Conservation (phyloP, 176 grass and related monocot genomes). For the Poa annua region DNA sequence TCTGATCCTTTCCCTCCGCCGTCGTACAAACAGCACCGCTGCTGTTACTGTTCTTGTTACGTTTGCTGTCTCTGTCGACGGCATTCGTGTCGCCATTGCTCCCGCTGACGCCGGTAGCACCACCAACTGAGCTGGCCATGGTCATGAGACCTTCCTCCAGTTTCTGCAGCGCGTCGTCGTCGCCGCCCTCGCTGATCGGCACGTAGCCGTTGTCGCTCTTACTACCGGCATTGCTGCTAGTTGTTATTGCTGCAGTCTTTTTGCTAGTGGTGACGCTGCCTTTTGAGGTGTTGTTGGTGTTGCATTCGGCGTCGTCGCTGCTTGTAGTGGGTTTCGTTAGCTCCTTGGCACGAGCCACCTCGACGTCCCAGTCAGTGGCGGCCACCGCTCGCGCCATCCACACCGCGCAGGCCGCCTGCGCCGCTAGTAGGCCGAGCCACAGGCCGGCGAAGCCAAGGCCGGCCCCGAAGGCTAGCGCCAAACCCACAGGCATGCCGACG, state of each 20-base stretch:
- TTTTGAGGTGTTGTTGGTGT: background rate
- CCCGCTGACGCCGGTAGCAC: background rate
- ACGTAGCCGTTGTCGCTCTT: conserved; percentile 41
- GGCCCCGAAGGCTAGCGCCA: conserved; percentile 63
- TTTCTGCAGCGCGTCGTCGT: conserved; percentile 43
- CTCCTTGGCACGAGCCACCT: conserved; percentile 74
- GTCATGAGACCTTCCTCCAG: conserved; percentile 55
- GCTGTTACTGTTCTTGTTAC: background rate
- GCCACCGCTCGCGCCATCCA: conserved; percentile 72
- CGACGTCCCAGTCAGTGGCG: conserved; percentile 72
- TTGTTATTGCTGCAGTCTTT: conserved; percentile 4
- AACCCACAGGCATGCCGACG: conserved; percentile 91
- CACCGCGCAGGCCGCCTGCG: conserved; percentile 77
- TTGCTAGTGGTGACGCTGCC: conserved; percentile 19
- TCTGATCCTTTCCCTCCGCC: conserved; percentile 45
- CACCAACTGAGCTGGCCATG: background rate
- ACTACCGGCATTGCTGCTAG: conserved; percentile 21
- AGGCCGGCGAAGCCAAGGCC: conserved; percentile 82
- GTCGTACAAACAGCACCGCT: conserved; percentile 38
- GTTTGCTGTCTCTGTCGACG: conserved; percentile 33
- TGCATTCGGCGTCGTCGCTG: conserved; percentile 34
- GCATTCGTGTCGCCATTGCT: conserved; percentile 18
- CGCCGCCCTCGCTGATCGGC: conserved; percentile 38
- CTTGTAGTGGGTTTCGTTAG: conserved; percentile 47
- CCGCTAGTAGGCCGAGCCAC: conserved; percentile 89